Percentiles rank a stretch among this genome's conserved stretches.
Evolutionary conservation across 495 filamentous ascomycete genomes (phyloP).

Genomic region (Penicillium soppii): DNA sequence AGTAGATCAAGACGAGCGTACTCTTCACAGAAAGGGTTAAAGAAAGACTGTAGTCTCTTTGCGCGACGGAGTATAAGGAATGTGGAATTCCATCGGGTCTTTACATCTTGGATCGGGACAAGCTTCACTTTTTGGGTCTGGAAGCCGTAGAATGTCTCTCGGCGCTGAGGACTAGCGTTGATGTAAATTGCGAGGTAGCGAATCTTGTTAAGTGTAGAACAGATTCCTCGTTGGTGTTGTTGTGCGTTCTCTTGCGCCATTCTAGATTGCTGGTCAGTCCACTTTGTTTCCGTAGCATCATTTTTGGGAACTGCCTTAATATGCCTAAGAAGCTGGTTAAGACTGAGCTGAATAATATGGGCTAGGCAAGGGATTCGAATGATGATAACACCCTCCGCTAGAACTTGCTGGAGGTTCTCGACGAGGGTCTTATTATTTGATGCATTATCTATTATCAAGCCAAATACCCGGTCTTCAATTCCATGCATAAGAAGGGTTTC

Average conservation of each 20-base stretch:
- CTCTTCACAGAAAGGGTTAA: neutral
- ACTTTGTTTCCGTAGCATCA: neutral
- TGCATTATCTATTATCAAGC: too few relatives aligned
- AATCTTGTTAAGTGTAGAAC: too few relatives aligned
- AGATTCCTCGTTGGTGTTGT: too few relatives aligned
- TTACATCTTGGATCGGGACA: constrained; percentile 5
- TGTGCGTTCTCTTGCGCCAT: too few relatives aligned
- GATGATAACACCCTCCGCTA: neutral
- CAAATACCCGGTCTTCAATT: too few relatives aligned
- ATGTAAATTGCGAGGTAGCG: too few relatives aligned
- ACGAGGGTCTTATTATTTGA: too few relatives aligned
- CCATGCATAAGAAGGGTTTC: too few relatives aligned
- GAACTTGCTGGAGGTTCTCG: neutral
- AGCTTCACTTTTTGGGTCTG: neutral
- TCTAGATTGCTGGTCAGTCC: neutral
- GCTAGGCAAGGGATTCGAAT: neutral
- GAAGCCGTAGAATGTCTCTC: neutral
- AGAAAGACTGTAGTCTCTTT: neutral
- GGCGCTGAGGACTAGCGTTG: neutral
- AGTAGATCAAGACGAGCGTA: too few relatives aligned
- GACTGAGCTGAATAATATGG: constrained; percentile 7
- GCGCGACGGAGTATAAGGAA: neutral
- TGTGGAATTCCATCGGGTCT: neutral
- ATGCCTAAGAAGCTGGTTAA: constrained; percentile 1
- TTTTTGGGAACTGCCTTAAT: neutral